phyloP scores from a whole-genome alignment of 257 asterid genomes.

The Fraxinus americana region DNA sequence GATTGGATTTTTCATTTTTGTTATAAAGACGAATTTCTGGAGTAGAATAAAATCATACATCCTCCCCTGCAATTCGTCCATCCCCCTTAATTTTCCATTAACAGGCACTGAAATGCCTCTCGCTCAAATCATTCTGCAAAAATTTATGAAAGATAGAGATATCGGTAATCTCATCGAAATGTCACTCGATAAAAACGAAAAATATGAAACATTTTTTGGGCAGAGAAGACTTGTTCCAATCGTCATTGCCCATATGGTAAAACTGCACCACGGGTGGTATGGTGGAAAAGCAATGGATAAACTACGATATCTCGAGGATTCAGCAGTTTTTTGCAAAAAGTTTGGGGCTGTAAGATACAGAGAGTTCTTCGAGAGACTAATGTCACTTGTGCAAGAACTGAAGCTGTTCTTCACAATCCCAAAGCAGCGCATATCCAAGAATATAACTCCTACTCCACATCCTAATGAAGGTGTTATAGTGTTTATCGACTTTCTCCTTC shows the following conservation, averaged over 20 bases:
- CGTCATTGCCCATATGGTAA: not conserved
- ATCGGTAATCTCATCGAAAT: not conserved
- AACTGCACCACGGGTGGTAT: not conserved
- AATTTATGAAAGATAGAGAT: not conserved
- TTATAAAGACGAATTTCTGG: too few species aligned
- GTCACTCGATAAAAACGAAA: not conserved
- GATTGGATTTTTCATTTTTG: too few species aligned
- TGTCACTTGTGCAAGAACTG: not conserved
- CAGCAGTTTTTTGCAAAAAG: not conserved
- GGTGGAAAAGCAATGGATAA: too few species aligned
- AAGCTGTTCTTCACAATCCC: slow-evolving; percentile 16
- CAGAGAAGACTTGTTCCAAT: not conserved
- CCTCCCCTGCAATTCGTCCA: too few species aligned
- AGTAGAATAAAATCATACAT: too few species aligned
- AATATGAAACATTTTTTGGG: not conserved
- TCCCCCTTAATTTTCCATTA: too few species aligned
- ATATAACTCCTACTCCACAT: not conserved
- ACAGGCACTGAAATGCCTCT: too few species aligned
- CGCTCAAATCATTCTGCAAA: too few species aligned
- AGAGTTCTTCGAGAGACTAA: slow-evolving; percentile 14
- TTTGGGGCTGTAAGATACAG: not conserved
- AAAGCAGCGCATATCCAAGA: not conserved
- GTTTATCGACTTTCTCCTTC: slow-evolving; percentile 33
- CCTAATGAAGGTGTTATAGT: slow-evolving; percentile 20
- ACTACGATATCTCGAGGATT: not conserved